Percentiles rank a stretch among this genome's conserved stretches.
Evolutionary conservation across 257 asterid genomes (phyloP).

Genomic region (Paulownia fortunei): DNA sequence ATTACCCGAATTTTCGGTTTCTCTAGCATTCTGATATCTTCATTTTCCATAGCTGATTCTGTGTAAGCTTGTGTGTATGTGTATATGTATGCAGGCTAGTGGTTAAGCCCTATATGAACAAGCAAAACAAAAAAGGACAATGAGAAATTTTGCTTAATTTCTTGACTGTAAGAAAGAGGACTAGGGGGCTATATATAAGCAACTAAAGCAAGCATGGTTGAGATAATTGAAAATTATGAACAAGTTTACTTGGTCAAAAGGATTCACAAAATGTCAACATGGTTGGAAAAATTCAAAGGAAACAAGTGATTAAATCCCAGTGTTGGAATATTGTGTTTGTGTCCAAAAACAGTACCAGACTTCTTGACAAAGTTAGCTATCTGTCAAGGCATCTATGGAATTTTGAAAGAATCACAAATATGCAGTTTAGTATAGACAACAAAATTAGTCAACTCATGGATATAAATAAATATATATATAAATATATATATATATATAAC

Average conservation of each 20-base stretch:
- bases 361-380: too few species aligned
- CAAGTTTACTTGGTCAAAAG: background rate
- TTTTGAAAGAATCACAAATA: background rate
- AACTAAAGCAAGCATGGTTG: too few species aligned
- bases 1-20: background rate
- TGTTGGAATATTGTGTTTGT: background rate
- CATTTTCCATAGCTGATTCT: background rate
- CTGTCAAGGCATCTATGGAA: background rate
- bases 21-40: background rate
- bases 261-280: background rate
- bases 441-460: background rate
- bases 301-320: background rate
- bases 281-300: background rate
- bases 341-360: background rate
- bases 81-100: too few species aligned
- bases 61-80: background rate
- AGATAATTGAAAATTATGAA: too few species aligned
- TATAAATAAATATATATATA: too few species aligned
- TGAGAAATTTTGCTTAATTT: background rate
- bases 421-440: background rate
- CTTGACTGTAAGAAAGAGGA: background rate
- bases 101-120: background rate
- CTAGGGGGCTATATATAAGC: background rate
- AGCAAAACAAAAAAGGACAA: background rate
- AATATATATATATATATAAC: too few species aligned